Conservation (phyloP, 495 filamentous ascomycete species). For the Lasiosphaeria miniovina region DNA sequence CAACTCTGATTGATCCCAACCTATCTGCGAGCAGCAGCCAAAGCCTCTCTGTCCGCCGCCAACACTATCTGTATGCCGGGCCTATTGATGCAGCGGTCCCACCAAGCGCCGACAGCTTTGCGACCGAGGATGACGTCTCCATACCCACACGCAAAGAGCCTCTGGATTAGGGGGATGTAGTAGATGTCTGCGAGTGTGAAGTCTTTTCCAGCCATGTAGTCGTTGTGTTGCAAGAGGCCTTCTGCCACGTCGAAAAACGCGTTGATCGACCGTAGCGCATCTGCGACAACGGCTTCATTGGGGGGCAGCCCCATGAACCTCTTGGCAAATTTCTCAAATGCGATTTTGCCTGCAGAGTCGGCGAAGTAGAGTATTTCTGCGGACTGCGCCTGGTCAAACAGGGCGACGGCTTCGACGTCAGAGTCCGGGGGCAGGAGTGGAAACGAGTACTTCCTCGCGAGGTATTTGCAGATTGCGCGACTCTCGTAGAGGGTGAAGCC, state of each 20-base stretch:
- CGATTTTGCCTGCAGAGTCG: constrained; percentile 40
- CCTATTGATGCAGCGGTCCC: constrained; percentile 35
- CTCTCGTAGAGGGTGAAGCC: constrained; percentile 45
- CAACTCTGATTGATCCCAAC: not conserved
- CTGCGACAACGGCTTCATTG: constrained; percentile 36
- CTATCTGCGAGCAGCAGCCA: constrained; percentile 17
- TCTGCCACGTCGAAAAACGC: constrained; percentile 43
- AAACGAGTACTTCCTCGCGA: constrained; percentile 38
- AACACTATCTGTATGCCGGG: constrained; percentile 35
- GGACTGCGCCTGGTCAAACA: constrained; percentile 43
- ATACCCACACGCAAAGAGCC: constrained; percentile 42
- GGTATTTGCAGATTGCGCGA: constrained; percentile 47
- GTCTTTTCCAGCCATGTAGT: constrained; percentile 42
- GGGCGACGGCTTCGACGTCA: constrained; percentile 39
- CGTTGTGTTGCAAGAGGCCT: constrained; percentile 34
- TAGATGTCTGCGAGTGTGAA: constrained; percentile 46
- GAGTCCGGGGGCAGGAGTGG: constrained; percentile 37
- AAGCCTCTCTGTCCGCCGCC: constrained; percentile 29
- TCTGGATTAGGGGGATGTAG: constrained; percentile 44
- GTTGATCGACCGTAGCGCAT: constrained; percentile 38
- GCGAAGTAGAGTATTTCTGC: constrained; percentile 41
- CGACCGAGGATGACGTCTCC: constrained; percentile 40
- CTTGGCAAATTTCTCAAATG: constrained; percentile 44
- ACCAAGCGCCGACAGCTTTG: constrained; percentile 41
- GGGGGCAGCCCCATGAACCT: constrained; percentile 40